These are phyloP conservation scores for Cordyceps javanica DNA, from an alignment of 2,329 filamentous ascomycete genomes.

Conservation along the genomic window DNA sequence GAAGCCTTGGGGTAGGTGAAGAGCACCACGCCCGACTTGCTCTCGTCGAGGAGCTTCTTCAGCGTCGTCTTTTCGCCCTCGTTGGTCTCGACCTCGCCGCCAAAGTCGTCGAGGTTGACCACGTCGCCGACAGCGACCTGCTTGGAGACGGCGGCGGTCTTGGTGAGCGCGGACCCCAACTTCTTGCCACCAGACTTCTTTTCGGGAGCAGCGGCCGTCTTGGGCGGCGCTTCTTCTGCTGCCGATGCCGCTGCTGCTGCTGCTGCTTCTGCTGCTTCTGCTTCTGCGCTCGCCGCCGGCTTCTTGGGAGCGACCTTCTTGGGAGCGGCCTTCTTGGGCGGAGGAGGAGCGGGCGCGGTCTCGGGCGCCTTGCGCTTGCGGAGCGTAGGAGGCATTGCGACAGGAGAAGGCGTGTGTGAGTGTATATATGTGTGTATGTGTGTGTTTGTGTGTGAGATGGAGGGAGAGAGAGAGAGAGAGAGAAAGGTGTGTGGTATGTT, in stretches of 20 bases:
- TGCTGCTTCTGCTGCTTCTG: neutral
- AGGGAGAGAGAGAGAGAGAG: too few relatives aligned
- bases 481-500: too few relatives aligned
- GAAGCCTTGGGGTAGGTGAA: slow-evolving; percentile 96
- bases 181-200: too few relatives aligned
- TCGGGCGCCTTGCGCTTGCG: slow-evolving; percentile 56
- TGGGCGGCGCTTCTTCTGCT: neutral
- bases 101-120: slow-evolving; percentile 52
- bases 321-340: slow-evolving; percentile 37
- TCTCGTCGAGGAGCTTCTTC: slow-evolving; percentile 73
- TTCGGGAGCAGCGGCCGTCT: neutral
- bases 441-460: too few relatives aligned
- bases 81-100: slow-evolving; percentile 74
- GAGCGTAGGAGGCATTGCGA: slow-evolving; percentile 50
- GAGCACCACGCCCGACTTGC: slow-evolving; percentile 78
- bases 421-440: neutral
- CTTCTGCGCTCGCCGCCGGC: slow-evolving; percentile 21
- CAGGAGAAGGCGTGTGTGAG: too few relatives aligned
- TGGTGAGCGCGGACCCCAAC: slow-evolving; percentile 14
- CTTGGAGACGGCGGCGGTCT: slow-evolving; percentile 20
- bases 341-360: slow-evolving; percentile 38
- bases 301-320: slow-evolving; percentile 27
- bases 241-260: neutral
- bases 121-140: slow-evolving; percentile 49
- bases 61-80: slow-evolving; percentile 76